Percentiles rank a stretch among this genome's conserved stretches.
These are phyloP conservation scores for Penicillium roqueforti DNA, from an alignment of 495 filamentous ascomycete genomes.

Conservation along the genomic window DNA sequence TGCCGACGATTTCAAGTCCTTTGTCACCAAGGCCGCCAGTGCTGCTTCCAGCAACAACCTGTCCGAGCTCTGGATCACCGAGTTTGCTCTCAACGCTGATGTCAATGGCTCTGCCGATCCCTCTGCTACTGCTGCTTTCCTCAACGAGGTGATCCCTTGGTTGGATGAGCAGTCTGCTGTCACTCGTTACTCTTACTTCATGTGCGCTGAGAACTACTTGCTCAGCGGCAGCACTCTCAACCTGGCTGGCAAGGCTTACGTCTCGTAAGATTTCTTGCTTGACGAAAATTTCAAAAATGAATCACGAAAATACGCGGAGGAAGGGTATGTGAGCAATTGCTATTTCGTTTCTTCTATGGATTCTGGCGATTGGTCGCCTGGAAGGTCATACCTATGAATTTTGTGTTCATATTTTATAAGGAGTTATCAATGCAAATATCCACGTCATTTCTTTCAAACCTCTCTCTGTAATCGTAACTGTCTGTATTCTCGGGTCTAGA, in stretches of 20 bases:
- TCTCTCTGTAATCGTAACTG: background rate
- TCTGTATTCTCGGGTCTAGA: background rate
- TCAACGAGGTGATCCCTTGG: constrained; percentile 53
- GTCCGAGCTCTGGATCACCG: constrained; percentile 72
- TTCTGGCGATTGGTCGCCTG: background rate
- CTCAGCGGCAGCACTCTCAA: constrained; percentile 24
- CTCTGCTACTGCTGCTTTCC: constrained; percentile 50
- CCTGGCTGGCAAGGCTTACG: constrained; percentile 25
- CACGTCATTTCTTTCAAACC: too few relatives aligned
- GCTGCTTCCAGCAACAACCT: constrained; percentile 43
- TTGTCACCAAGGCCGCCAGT: constrained; percentile 50
- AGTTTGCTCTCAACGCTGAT: constrained; percentile 57
- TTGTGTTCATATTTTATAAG: background rate
- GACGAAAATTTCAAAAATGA: too few relatives aligned
- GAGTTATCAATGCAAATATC: constrained; percentile 1
- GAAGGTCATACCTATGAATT: background rate
- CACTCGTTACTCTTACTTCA: constrained; percentile 78
- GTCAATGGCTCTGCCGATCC: constrained; percentile 33
- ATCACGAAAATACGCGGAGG: background rate
- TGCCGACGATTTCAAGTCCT: constrained; percentile 52
- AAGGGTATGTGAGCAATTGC: background rate
- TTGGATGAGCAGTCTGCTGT: constrained; percentile 64
- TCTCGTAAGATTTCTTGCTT: too few relatives aligned
- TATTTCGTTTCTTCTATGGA: background rate
- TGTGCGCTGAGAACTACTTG: constrained; percentile 46